Evolutionary conservation across 2,329 filamentous ascomycete species (phyloP), one percentile per base, ranked within the genome.

Genomic region (Aspergillus candidus): DNA sequence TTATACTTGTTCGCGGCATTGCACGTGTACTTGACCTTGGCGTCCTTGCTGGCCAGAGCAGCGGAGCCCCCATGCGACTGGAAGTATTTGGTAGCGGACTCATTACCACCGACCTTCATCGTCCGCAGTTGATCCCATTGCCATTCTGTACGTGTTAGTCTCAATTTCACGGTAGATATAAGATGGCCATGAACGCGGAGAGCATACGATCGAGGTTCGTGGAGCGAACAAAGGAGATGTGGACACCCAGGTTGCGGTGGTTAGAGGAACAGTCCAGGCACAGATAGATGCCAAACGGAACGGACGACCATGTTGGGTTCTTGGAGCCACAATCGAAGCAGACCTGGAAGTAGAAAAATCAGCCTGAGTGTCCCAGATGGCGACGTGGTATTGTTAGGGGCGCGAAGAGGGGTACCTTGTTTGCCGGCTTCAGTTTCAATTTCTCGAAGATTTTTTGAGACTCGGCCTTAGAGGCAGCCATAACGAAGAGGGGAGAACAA

Each of bases 261-360:
- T 96, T 89, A 45, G 91, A 86, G 34, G 91, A 96, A 74, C 93
- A 98, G 72, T 98, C 93, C 60, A 98, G 84, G 65, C 93, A 98
- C 15, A 98, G 82, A 68, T 97, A 98, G 67, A 98, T 97, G 63
- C 88, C 93, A 53, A 98, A 89, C 10, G 91, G 90, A 29, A 96
- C 90, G 6, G 91, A 97, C 6, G 90, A 94, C 93, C 93, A 98
- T 47, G 93, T 97, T 50, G 93, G 93, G 65, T 96, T 96, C 73
- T 97, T 97, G 61, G 89, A 86, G 66, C 87, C 84, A 71, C 93
- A 98, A 73, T 98, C 93, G 72, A 98, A 98, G 78, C 93, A 98
- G 74, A 94, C 81, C 90, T 94, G 60, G 41, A 46, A 33, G 35
- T 59, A 53, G 43, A 50, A 22, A 50, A 47, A 33, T 31, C 12